Base-by-base conservation (phyloP, 306 rosid genomes). In the Sphenostylis stenocarpa region DNA sequence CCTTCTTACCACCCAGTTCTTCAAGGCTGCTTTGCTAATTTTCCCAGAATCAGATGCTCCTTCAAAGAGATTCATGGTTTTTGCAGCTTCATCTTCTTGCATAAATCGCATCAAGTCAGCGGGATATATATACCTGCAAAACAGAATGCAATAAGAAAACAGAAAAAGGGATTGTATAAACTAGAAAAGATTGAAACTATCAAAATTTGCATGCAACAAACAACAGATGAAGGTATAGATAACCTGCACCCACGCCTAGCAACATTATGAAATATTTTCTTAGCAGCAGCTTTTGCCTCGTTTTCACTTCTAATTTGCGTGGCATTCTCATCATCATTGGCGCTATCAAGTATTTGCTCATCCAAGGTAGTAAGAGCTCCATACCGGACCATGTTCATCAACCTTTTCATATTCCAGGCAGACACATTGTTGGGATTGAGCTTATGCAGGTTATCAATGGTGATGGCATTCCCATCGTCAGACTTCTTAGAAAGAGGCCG, bases 341-440 rank as follows among this genome's bases (percentile, higher is more conserved):
- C n/a, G 3, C 88, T 29, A 76, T 86, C 85, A 73, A 78, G 53
- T 72, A 88, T 71, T 71, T 86, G 93, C 74, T 93, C 97, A 70
- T 91, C 93, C 51, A 91, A 67, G 14, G 98, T 93, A 8, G 92
- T 26, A 60, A 91, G 86, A 34, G 91, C 33, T 11, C 98, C 98
- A 13, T 87, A 79, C 19, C 91, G 77, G 65, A 93, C 93, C 29
- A 91, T 89, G 67, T 83, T 91, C 81, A 93, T 87, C 24, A 93
- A 77, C 84, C 98, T 89, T 83, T 93, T 93, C 98, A 93, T 93
- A 70, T 93, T 93, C 98, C 98, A 93, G 0, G 98, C 97, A 20
- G 98, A 93, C 3, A 93, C 84, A 77, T 93, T 93, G 73, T 87
- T 88, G 0, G 86, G 90, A 84, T 89, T 93, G 68, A 89, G 79